Evolutionary conservation across 2,329 filamentous ascomycete species (phyloP), one percentile per base, ranked within the genome.

Genomic region (Nothophaeocryptopus gaeumannii): DNA sequence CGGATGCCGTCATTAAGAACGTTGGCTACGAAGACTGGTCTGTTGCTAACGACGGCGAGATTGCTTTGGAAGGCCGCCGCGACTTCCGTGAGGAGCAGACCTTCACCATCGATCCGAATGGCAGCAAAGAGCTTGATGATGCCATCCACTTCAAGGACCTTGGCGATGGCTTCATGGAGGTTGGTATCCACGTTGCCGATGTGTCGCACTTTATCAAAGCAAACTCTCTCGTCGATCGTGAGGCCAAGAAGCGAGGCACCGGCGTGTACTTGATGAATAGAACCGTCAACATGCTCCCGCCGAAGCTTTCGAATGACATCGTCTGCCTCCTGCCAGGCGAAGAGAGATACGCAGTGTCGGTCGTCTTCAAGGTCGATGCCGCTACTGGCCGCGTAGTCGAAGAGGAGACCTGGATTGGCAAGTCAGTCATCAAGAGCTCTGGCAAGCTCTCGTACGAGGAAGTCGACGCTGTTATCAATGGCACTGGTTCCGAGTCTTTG

Each of bases 241-340:
- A 99, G 73, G 93, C 93, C 9, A 96, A 93, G 81, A 99, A 97
- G 79, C 89, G 93, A 59, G 92, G 92, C 54, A 97, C 91, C 50
- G 91, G 90, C 32, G 93, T 99, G 16, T 95, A 97, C 67, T 79
- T 99, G 56, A 86, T 96, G 74, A 93, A 96, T 75, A 85, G 90
- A 75, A 86, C 76, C 77, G 92, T 81, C 78, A 92, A 77, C 64
- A 84, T 99, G 79, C 82, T 99, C 33, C 93, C 93, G 11, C 79
- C 88, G 1, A 90, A 89, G 72, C 78, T 99, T 55, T 86, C 90
- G 7, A 82, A 84, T 13, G 91, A 96, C 59, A 79, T 97, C 43
- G 96, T 91, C 78, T 93, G 91, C 51, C 77, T 99, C 54, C 80
- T 82, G 45, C 89, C 92, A 8, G 87, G 84, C n/a, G 79, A 96